Percentiles rank a stretch among this genome's conserved stretches.
phyloP scores from a whole-genome alignment of 2,329 filamentous ascomycete species.

The Venturia asperata region DNA sequence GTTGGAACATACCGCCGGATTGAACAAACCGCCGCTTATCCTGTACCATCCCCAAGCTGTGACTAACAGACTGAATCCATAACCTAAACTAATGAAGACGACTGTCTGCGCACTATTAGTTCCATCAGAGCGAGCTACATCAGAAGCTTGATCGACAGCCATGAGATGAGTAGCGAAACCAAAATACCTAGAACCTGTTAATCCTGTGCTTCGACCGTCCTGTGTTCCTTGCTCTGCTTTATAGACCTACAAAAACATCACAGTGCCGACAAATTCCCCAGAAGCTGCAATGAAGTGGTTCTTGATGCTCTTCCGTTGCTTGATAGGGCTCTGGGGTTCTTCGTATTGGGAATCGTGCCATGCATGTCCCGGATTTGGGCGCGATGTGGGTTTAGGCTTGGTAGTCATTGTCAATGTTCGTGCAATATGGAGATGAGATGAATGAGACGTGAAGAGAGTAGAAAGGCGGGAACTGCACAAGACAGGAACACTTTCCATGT shows the following conservation, averaged over 20 bases:
- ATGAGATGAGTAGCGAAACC: slow-evolving; percentile 34
- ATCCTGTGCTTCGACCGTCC: too few relatives aligned
- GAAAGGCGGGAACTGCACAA: not conserved
- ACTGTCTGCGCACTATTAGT: slow-evolving; percentile 24
- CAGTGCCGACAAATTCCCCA: slow-evolving; percentile 40
- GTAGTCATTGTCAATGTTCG: not conserved
- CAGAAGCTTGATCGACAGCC: slow-evolving; percentile 26
- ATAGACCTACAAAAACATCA: slow-evolving; percentile 34
- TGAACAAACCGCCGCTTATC: slow-evolving; percentile 23
- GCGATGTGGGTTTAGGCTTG: not conserved
- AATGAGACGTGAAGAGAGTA: not conserved
- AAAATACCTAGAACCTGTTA: slow-evolving; percentile 27
- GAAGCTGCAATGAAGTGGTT: slow-evolving; percentile 41
- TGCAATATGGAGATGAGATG: not conserved
- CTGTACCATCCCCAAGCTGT: slow-evolving; percentile 15
- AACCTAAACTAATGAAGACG: slow-evolving; percentile 27
- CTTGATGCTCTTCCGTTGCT: slow-evolving; percentile 7
- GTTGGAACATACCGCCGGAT: slow-evolving; percentile 27
- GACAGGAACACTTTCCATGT: not conserved
- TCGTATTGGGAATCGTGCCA: slow-evolving; percentile 2
- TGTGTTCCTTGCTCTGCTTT: not conserved
- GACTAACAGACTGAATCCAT: slow-evolving; percentile 23
- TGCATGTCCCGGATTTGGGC: not conserved
- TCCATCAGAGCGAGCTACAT: slow-evolving; percentile 15
- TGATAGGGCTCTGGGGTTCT: not conserved